Evolutionary conservation across 2,329 filamentous ascomycete species (phyloP), one percentile per base, ranked within the genome.

Genomic region (Cytospora schulzeri): DNA sequence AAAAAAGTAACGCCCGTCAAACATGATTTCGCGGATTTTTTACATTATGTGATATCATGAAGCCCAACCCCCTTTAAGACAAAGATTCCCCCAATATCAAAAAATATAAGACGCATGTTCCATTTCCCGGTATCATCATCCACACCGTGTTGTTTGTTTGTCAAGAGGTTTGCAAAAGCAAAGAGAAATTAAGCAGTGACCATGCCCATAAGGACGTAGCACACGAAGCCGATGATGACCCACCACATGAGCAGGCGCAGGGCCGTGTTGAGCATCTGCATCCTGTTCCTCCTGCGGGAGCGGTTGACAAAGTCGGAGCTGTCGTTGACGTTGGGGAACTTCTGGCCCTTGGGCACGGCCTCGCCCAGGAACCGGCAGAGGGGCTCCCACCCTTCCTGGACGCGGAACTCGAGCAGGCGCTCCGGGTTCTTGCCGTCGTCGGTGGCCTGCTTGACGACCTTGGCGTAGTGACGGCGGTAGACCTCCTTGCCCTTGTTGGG

Each of bases 401-500:
- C 66, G 52, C 60, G 60, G 63, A 66, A 67, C 63, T 67, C 66
- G 52, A 67, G 66, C 63, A 67, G 66, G 31, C 63, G 60, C 57
- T 74, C 74, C 24, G 72, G 73, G 67, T 75, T 75, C 67, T 73
- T 72, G 68, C 76, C 76, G 70, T 71, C 71, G 61, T 75, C 73
- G 64, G 75, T 74, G 57, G 85, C 76, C 28, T 71, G 51, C 45
- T 65, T 68, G 68, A 71, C 33, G 73, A 71, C 41, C 45, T 63
- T 55, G 28, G 53, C 63, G 63, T 66, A 66, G 63, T 67, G 66
- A 29, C 66, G 66, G 57, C 77, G 74, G 78, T 85, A 91, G 54
- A 86, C 79, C 60, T 86, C 80, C 78, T 89, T 90, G 72, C 87
- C 88, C 65, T 84, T 79, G 73, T 83, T 83, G 72, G 84, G 83